Evolutionary conservation across 164 flowering plant species (phyloP).

Genomic region (Liriodendron chinense): DNA sequence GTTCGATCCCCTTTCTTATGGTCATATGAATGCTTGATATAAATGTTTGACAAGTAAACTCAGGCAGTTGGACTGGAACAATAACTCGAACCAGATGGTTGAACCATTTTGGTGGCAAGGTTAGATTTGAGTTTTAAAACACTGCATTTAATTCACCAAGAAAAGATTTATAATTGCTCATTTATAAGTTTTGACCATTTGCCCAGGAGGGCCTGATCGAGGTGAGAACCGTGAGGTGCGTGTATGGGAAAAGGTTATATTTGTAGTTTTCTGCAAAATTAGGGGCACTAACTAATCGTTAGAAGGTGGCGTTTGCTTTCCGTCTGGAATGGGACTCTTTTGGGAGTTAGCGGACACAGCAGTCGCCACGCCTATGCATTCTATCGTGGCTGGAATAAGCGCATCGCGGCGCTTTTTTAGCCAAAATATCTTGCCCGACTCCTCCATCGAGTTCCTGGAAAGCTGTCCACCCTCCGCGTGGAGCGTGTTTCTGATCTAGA

Average conservation of each 20-base stretch:
- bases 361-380: not conserved
- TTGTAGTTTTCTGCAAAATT: not conserved
- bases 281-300: not conserved
- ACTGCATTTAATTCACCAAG: too few relatives aligned
- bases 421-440: not conserved
- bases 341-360: not conserved
- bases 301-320: not conserved
- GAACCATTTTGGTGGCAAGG: too few relatives aligned
- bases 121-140: too few relatives aligned
- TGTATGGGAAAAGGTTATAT: not conserved
- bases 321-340: not conserved
- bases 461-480: too few relatives aligned
- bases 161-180: too few relatives aligned
- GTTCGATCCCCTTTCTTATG: too few relatives aligned
- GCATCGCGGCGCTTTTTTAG: constrained; percentile 3
- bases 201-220: not conserved
- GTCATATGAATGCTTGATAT: too few relatives aligned
- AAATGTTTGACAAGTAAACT: too few relatives aligned
- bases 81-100: too few relatives aligned
- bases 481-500: too few relatives aligned
- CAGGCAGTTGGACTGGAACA: too few relatives aligned
- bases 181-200: not conserved
- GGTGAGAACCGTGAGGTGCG: not conserved
- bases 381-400: not conserved
- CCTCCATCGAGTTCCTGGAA: too few relatives aligned